Base-by-base conservation (phyloP, 139 green algal genomes). In the Astrephomene gubernaculifera region DNA sequence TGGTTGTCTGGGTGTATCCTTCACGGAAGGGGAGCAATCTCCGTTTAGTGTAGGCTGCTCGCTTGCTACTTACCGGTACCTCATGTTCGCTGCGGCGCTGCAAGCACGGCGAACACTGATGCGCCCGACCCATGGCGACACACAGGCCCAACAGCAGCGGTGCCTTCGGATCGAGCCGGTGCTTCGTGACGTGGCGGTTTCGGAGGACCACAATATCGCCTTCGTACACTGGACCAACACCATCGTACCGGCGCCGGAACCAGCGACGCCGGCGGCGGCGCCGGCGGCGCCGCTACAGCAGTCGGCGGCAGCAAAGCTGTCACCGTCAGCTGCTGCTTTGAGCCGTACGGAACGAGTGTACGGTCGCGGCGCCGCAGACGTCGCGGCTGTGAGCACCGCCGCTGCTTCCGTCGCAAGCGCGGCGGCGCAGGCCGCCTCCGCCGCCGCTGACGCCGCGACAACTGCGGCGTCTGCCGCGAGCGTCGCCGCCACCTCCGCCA, bases 191-290 rank as follows among this genome's bases (percentile, higher is more conserved):
- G 61, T 84, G 21, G 78, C 78, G 19, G 61, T 84, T 44, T 67
- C 43, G n/a, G 39, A 64, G 21, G 63, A 84, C 33, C 63, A 84
- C 60, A 84, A 84, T 33, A 65, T 84, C 33, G 78, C 78, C n/a
- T 84, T 84, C 78, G 78, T 84, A 53, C 78, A 84, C 78, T 84
- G 63, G 63, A 33, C 60, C 61, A 84, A 84, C 63, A 21, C 49
- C 33, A 29, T 84, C 5, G 43, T 43, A 43, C 78, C 78, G 0
- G 63, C 41, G 1, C 12, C 63, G 0, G 31, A 52, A 44, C 78
- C 63, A n/a, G 31, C 22, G 4, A 22, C 52, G 3, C n/a, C 27
- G 74, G 24, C 74, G 0, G 31, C 35, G 8, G 0, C 36, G 38
- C 27, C 74, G 12, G 35, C 36, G 25, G 74, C 38, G 27, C 22